Base-by-base conservation (phyloP, 2,329 filamentous ascomycete genomes). In the Monosporascus sp. region DNA sequence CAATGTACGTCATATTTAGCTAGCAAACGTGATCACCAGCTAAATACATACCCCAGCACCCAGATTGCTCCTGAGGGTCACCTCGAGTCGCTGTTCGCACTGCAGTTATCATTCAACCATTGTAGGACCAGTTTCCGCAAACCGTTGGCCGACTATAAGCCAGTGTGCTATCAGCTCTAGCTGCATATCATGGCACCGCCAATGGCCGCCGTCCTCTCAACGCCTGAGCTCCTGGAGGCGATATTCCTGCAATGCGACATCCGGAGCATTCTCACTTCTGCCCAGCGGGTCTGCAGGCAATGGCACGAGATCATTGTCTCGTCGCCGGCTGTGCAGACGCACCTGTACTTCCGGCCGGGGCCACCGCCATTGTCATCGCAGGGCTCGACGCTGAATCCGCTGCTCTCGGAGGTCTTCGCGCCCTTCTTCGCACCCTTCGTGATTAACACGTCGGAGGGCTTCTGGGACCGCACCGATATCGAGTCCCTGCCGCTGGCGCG, bases 211-310 rank as follows among this genome's bases (percentile, higher is more conserved):
- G 31, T 51, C 38, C 37, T 51, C 17, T 51, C 49, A n/a, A 53
- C 52, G 4, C 48, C 52, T 18, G 52, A 53, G 9, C 52, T 53
- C 27, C 5, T 53, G n/a, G 52, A 53, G 43, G 39, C 24, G 3
- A 17, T 53, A 35, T 51, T 53, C 22, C 41, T 53, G 11, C 15
- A 53, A n/a, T 47, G 48, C 52, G 52, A 53, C 48, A 49, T 50
- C 41, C 48, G 49, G 24, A 45, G 37, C 11, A 15, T 51, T 37
- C 22, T 53, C 25, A 53, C 48, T 5, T 20, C 31, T 3, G 31
- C 41, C 41, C 52, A 53, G 48, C 52, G 52, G 5, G 52, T 53
- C 7, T 53, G 52, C 43, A 37, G 27, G 11, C 48, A 39, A 25
- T 53, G 52, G 52, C 52, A 35, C 52, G 48, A 53, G 22, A 37